Evolutionary conservation across 306 rosid genomes (phyloP).

Genomic region (Aeschynomene evenia): DNA sequence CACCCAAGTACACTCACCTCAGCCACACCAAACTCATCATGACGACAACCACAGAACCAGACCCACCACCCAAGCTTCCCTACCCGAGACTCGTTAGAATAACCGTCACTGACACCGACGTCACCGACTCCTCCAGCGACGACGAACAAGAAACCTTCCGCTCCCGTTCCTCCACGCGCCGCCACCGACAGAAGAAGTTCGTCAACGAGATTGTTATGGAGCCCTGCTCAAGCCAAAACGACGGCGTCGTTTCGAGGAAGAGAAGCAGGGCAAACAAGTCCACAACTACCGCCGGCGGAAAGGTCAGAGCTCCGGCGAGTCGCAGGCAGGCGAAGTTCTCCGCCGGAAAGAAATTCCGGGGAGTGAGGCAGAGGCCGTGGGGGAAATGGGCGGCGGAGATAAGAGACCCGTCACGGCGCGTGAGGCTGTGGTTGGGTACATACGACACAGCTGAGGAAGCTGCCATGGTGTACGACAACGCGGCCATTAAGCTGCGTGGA

Average conservation of each 20-base stretch:
- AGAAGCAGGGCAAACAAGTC: slow-evolving; percentile 11
- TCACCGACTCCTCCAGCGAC: slow-evolving; percentile 89
- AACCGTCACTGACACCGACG: slow-evolving; percentile 63
- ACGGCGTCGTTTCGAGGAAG: slow-evolving; percentile 34
- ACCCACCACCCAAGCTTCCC: neutral
- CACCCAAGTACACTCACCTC: slow-evolving; percentile 47
- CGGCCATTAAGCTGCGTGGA: slow-evolving; percentile 90
- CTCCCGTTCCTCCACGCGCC: slow-evolving; percentile 14
- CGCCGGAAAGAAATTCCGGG: slow-evolving; percentile 66
- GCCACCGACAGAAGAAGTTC: slow-evolving; percentile 53
- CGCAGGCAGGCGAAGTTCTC: slow-evolving; percentile 24
- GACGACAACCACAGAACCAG: neutral
- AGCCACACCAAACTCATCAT: slow-evolving; percentile 46
- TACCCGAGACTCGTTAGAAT: slow-evolving; percentile 59
- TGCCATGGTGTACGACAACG: slow-evolving; percentile 89
- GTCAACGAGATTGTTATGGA: slow-evolving; percentile 70
- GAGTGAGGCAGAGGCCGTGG: slow-evolving; percentile 98
- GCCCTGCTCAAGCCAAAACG: slow-evolving; percentile 28
- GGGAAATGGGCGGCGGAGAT: slow-evolving; percentile 99
- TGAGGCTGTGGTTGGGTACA: slow-evolving; percentile 91
- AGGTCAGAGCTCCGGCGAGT: slow-evolving; percentile 1
- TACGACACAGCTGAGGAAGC: slow-evolving; percentile 96
- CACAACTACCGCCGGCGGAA: neutral
- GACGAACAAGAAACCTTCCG: slow-evolving; percentile 47
- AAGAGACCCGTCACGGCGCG: slow-evolving; percentile 84